Base-by-base conservation (phyloP, 345 rosid genomes). In the Eucalyptus sideroxylon region DNA sequence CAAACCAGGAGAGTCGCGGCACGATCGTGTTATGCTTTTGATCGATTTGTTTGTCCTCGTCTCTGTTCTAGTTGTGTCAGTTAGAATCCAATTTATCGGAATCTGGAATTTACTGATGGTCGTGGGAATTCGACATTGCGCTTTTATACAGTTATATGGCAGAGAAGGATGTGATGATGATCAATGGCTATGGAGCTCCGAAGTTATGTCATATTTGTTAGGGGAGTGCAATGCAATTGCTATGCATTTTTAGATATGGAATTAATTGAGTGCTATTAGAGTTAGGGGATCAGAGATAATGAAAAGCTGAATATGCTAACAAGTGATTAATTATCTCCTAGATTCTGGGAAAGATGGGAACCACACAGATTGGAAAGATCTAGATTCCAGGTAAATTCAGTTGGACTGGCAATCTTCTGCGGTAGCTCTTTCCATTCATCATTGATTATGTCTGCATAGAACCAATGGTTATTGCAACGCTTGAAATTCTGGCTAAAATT, bases 11-110 rank as follows among this genome's bases (percentile, higher is more conserved):
- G 95, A 93, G 87, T 96, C 93, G 89, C 90, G 87, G 87, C 95
- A 98, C 80, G 93, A 93, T 89, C 95, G 93, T 98, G 98, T 94
- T 92, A 50, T 95, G 72, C 49, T 24, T 88, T 80, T 50, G 31
- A 42, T 62, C 19, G 7, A 45, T 34, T 11, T 3, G 19, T 65
- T 65, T 7, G 37, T 65, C 34, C 77, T 65, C 37, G 37, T 65
- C 77, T 65, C 72, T n/a, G 10, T 65, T 65, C 37, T n/a, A 14
- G 37, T n/a, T 4, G 72, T 15, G 72, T 65, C 37, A 4, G 37
- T 65, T 65, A n/a, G 9, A n/a, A 65, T 65, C 19, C 37, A 65
- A 62, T 30, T 14, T n/a, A 65, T n/a, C 1, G 19, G 37, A 62
- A 65, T n/a, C 72, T 65, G 72, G 10, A n/a, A n/a, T 65, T 53